These are phyloP conservation scores for Alternaria novae-zelandiae DNA, from an alignment of 2,329 filamentous ascomycete species.

Conservation along the genomic window DNA sequence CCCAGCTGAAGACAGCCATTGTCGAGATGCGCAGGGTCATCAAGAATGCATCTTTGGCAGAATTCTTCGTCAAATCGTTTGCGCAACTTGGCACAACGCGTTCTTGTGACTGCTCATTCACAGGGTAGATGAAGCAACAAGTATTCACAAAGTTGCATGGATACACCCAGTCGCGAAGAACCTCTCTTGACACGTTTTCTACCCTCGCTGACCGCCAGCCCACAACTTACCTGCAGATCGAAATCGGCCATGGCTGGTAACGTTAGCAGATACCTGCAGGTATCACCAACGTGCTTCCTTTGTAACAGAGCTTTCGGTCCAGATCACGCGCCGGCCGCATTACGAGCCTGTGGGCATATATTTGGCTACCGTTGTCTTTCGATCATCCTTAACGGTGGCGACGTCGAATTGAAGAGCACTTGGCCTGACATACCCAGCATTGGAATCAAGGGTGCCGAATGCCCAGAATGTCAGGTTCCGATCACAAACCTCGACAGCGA, in stretches of 20 bases:
- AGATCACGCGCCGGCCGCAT: neutral
- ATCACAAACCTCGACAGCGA: slow-evolving; percentile 2
- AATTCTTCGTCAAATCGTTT: neutral
- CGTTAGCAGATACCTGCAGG: neutral
- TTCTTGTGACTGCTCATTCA: neutral
- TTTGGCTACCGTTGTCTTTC: slow-evolving; percentile 2
- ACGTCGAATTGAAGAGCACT: slow-evolving; percentile 1
- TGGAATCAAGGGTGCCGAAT: neutral
- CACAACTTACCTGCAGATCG: neutral
- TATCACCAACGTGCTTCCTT: neutral
- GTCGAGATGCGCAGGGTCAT: neutral
- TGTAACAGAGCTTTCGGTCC: neutral
- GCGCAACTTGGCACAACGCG: neutral
- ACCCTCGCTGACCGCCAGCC: neutral
- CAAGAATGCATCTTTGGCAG: neutral
- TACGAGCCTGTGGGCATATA: slow-evolving; percentile 1
- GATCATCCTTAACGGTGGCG: slow-evolving; percentile 1
- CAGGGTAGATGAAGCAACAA: neutral
- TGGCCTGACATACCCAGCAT: slow-evolving; percentile 1
- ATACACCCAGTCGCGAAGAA: neutral
- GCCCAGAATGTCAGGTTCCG: slow-evolving; percentile 4
- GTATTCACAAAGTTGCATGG: neutral
- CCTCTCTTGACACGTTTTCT: neutral
- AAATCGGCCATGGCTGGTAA: neutral
- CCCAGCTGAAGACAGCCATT: neutral